Conservation (phyloP, 2,329 filamentous ascomycete genomes). For the Penicillium vulpinum region DNA sequence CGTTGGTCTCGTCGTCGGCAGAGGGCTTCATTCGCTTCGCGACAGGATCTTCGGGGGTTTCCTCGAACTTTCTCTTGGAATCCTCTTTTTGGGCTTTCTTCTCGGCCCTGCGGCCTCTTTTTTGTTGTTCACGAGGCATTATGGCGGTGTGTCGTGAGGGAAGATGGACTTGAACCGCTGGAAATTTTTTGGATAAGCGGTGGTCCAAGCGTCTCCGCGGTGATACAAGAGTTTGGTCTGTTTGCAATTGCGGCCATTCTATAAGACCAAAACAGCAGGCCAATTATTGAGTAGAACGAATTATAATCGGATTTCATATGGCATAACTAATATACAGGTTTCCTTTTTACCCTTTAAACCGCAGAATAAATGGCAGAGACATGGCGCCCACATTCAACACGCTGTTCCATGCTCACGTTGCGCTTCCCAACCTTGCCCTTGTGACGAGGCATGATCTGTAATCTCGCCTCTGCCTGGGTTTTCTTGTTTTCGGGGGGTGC, state of each 20-base stretch:
- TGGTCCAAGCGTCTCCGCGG: constrained; percentile 37
- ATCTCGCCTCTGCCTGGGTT: constrained; percentile 66
- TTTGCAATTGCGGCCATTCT: constrained; percentile 29
- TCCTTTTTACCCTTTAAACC: constrained; percentile 37
- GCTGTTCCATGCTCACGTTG: constrained; percentile 77
- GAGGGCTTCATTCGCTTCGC: constrained; percentile 43
- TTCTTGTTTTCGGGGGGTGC: constrained; percentile 65
- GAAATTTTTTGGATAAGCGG: constrained; percentile 39
- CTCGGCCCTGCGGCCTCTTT: constrained; percentile 48
- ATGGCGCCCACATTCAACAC: constrained; percentile 79
- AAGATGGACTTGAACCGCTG: constrained; percentile 13
- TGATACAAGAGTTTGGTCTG: constrained; percentile 28
- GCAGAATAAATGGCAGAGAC: constrained; percentile 81
- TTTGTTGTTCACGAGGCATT: constrained; percentile 52
- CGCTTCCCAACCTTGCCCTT: constrained; percentile 69
- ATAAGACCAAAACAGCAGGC: neutral
- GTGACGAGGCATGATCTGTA: constrained; percentile 77
- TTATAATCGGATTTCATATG: constrained; percentile 12
- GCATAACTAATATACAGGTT: constrained; percentile 21
- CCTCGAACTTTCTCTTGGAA: constrained; percentile 40
- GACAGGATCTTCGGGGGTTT: constrained; percentile 32
- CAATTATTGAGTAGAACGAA: neutral
- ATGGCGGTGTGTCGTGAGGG: constrained; percentile 9
- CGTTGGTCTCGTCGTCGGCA: constrained; percentile 16
- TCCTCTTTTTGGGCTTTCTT: constrained; percentile 42